These are phyloP conservation scores for Leccinum ochraceum DNA, from an alignment of 768 basidiomycete genomes.

Conservation along the genomic window DNA sequence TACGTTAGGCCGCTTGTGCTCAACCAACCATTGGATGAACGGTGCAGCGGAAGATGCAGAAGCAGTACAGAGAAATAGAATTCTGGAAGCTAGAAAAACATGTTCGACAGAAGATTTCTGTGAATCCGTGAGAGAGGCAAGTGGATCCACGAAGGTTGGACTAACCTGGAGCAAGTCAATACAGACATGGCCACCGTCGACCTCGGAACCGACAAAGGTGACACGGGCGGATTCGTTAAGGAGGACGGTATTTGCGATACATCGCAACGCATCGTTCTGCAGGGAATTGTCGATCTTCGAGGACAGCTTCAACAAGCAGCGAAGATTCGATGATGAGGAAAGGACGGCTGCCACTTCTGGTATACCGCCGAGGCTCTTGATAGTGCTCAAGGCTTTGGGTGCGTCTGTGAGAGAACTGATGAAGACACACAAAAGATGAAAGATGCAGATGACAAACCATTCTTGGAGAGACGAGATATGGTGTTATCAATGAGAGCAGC, in stretches of 20 bases:
- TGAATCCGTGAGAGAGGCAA: constrained; percentile 7
- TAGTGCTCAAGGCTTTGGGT: constrained; percentile 60
- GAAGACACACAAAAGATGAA: not conserved
- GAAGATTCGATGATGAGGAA: constrained; percentile 54
- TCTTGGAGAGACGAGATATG: constrained; percentile 50
- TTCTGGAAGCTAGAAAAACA: constrained; percentile 73
- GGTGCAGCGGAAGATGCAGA: constrained; percentile 45
- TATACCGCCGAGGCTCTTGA: constrained; percentile 76
- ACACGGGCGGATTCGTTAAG: constrained; percentile 62
- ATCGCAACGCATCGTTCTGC: constrained; percentile 71
- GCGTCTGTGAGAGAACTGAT: constrained; percentile 49
- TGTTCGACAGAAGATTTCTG: constrained; percentile 68
- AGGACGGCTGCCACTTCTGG: constrained; percentile 67
- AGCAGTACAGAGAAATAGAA: constrained; percentile 73
- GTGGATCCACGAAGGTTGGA: constrained; percentile 13
- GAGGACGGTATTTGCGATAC: constrained; percentile 77
- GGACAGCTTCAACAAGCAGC: constrained; percentile 53
- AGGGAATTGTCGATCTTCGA: constrained; percentile 53
- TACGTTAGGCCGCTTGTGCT: constrained; percentile 55
- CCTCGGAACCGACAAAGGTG: constrained; percentile 55
- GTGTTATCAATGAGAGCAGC: constrained; percentile 35
- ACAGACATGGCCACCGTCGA: constrained; percentile 62
- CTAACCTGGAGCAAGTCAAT: constrained; percentile 60
- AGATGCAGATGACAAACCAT: constrained; percentile 45
- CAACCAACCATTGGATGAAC: constrained; percentile 60